Base-by-base conservation (phyloP, 129 eudicot genomes). In the Chrysanthemum seticuspe region DNA sequence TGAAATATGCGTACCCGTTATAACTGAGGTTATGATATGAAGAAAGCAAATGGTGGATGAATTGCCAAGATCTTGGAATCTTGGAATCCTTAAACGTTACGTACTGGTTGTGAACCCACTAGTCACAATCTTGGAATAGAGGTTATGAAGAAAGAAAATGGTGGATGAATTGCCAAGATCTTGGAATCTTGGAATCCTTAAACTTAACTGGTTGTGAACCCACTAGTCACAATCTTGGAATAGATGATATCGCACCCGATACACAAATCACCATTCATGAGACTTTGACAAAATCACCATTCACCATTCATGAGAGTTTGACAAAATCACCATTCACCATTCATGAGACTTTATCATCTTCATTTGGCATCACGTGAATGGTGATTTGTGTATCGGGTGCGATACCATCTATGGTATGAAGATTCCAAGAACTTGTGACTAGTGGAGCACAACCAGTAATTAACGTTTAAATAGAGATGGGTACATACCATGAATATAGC, bases 361-460 rank as follows among this genome's bases (percentile, higher is more conserved):
- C 29, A 5, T 65, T 44, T 36, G 70, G 34, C 70, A 16, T 36
- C 21, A 65, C 54, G 8, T 44, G 70, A 19, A 65, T 65, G 21
- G 13, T n/a, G 16, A 40, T 36, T 40, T 3, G 25, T 65, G 70
- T 25, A 40, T 65, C 6, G 0, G 70, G 51, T 44, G 70, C 29
- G 53, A 65, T 65, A 13, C 31, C 53, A 15, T 65, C 21, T 3
- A 40, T 11, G 12, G 15, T 44, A 44, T 44, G 70, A 18, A 65
- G 52, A 14, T 65, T 65, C 70, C 53, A 65, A 6, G 54, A 65
- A 40, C 13, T 40, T n/a, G 65, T 2, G 14, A n/a, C 2, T 14
- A 54, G 13, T 6, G 18, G 16, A 3, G 2, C 16, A 54, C 21
- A 54, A 54, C 59, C 19, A 60, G 9, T 31, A 4, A 31, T 31